Evolutionary conservation across 768 basidiomycete genomes (phyloP).

Genomic region (Termitomyces heimii): DNA sequence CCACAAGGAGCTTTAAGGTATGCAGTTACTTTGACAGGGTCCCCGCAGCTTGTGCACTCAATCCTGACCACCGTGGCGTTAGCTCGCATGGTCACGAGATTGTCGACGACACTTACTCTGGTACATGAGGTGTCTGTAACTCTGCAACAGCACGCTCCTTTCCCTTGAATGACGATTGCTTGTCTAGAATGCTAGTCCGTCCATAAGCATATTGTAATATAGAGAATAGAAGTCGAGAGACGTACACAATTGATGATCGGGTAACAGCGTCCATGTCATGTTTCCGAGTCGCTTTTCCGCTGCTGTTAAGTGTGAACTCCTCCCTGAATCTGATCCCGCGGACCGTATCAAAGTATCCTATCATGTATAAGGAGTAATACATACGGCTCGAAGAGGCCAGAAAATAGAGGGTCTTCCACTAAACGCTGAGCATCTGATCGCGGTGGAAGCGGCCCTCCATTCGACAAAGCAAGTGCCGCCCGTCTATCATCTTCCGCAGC

Average conservation of each 20-base stretch:
- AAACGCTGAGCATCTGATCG: constrained; percentile 13
- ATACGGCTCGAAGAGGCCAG: constrained; percentile 2
- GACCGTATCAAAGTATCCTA: not conserved
- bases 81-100: not conserved
- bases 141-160: not conserved
- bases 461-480: constrained; percentile 10
- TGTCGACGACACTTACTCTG: not conserved
- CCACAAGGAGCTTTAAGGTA: constrained; percentile 26
- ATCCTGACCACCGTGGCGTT: not conserved
- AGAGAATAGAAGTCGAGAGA: not conserved
- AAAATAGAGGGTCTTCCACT: constrained; percentile 9
- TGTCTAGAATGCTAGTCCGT: not conserved
- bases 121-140: not conserved
- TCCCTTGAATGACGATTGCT: not conserved
- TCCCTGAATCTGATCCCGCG: not conserved
- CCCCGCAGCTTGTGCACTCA: constrained; percentile 12
- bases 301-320: not conserved
- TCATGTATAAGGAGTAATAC: not conserved
- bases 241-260: not conserved
- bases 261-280: not conserved
- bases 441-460: constrained; percentile 7
- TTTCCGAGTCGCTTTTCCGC: not conserved
- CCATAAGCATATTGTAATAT: not conserved
- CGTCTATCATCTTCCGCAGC: constrained; percentile 14
- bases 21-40: not conserved